Evolutionary conservation across 176 grass and related monocot genomes (phyloP).

Genomic region (Paspalum notatum): DNA sequence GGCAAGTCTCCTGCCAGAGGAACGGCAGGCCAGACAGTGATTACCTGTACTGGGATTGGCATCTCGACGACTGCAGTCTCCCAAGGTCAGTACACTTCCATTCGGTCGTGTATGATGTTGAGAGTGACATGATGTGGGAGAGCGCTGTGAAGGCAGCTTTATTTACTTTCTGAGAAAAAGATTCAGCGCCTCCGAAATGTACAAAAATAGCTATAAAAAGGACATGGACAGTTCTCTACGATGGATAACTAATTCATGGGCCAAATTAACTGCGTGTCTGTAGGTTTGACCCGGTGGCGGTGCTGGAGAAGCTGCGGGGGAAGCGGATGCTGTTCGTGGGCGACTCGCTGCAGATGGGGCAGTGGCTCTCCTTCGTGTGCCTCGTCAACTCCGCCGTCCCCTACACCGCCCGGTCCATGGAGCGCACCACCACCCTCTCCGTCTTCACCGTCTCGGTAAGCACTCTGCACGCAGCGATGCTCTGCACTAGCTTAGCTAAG

Average conservation of each 20-base stretch:
- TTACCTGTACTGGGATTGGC: conserved; percentile 81
- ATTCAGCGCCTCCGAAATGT: no score
- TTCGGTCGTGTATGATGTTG: no score
- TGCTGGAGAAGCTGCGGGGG: conserved; percentile 73
- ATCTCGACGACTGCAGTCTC: conserved; percentile 66
- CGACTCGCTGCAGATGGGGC: conserved; percentile 77
- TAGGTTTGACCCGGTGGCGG: conserved; percentile 57
- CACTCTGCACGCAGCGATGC: neutral
- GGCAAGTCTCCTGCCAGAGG: conserved; percentile 55
- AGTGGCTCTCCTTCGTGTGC: conserved; percentile 76
- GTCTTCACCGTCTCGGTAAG: conserved; percentile 56
- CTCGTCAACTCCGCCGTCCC: conserved; percentile 61
- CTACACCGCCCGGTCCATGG: conserved; percentile 47
- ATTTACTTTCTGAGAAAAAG: no score
- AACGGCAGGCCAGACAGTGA: conserved; percentile 73
- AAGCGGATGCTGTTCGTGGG: conserved; percentile 84
- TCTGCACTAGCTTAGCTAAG: no score
- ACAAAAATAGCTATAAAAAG: no score
- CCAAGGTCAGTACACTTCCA: conserved; percentile 50
- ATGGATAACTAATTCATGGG: neutral
- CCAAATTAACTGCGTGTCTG: neutral
- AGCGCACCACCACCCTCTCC: conserved; percentile 38
- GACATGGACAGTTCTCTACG: no score
- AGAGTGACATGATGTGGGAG: no score
- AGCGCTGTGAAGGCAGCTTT: no score